Evolutionary conservation across 208 protist genomes (phyloP).

Genomic region (Trypanosoma melophagium): DNA sequence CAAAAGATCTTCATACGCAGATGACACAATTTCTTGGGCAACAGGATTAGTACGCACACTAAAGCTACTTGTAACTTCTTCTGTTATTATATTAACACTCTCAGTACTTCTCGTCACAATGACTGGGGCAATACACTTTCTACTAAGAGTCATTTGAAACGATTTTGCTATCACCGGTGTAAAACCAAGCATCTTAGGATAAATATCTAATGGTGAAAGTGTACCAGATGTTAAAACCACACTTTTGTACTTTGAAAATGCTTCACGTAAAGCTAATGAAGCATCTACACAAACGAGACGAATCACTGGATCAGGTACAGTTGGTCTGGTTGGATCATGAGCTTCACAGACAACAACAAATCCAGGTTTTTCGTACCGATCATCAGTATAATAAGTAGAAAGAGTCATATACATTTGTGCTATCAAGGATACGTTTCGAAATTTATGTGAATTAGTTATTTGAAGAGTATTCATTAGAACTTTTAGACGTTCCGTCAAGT

Average conservation of each 20-base stretch:
- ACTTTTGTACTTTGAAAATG: conserved; percentile 93
- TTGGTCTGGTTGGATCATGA: conserved; percentile 87
- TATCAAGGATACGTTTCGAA: conserved; percentile 88
- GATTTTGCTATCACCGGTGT: conserved; percentile 88
- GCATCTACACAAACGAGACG: conserved; percentile 96
- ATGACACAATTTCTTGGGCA: conserved; percentile 90
- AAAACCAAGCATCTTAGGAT: conserved; percentile 98
- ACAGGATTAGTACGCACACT: conserved; percentile 78
- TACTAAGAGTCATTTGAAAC: conserved; percentile 95
- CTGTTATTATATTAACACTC: conserved; percentile 83
- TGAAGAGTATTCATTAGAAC: conserved; percentile 96
- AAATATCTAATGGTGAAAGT: conserved; percentile 98
- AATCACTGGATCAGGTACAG: conserved; percentile 87
- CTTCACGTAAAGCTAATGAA: conserved; percentile 95
- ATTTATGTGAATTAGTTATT: conserved; percentile 93
- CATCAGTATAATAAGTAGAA: conserved; percentile 91
- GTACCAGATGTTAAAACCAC: conserved; percentile 98
- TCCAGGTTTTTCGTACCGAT: conserved; percentile 85
- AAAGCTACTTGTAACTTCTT: conserved; percentile 91
- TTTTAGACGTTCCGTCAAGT: conserved; percentile 89
- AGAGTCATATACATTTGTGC: conserved; percentile 96
- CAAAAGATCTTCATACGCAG: conserved; percentile 96
- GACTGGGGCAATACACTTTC: conserved; percentile 95
- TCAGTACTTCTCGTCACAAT: conserved; percentile 90
- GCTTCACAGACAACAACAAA: conserved; percentile 97